Conservation (phyloP, 148 eudicot genomes). For the Silene conica region DNA sequence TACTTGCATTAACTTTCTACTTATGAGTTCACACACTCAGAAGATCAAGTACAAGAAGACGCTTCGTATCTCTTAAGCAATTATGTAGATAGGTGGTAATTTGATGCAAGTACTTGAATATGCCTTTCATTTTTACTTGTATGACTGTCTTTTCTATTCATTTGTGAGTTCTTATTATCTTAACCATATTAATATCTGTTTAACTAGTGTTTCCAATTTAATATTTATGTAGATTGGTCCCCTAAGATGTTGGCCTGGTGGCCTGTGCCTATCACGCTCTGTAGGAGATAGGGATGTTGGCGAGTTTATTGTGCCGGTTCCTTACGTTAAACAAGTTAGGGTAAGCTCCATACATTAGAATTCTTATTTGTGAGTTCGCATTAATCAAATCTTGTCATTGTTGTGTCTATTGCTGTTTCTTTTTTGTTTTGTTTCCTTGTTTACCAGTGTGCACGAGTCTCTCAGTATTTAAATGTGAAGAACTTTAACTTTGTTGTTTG, state of each 20-base stretch:
- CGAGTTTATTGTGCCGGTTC: slow-evolving; percentile 92
- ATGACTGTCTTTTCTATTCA: not conserved
- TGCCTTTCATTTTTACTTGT: not conserved
- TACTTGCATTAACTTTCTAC: not conserved
- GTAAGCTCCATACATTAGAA: slow-evolving; percentile 33
- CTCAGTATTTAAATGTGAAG: too few relatives aligned
- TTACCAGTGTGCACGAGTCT: too few relatives aligned
- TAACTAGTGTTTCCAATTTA: not conserved
- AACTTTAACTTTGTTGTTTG: too few relatives aligned
- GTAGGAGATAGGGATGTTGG: slow-evolving; percentile 99
- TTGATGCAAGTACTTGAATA: not conserved
- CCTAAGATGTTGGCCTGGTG: slow-evolving; percentile 99
- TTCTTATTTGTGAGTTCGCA: too few relatives aligned
- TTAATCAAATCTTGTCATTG: too few relatives aligned
- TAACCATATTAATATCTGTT: not conserved
- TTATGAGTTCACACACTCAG: not conserved
- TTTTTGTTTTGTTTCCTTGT: too few relatives aligned
- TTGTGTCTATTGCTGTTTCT: too few relatives aligned
- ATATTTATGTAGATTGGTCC: slow-evolving; percentile 72
- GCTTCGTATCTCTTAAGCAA: not conserved
- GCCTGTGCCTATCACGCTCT: slow-evolving; percentile 92
- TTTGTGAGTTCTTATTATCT: not conserved
- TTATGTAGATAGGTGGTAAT: not conserved
- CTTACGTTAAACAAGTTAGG: slow-evolving; percentile 96
- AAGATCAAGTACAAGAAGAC: not conserved